A percentile compares a stretch with the other conserved stretches of the same genome.
These are phyloP conservation scores for Clarireedia hainanense DNA, from an alignment of 2,329 filamentous ascomycete species.

Conservation along the genomic window DNA sequence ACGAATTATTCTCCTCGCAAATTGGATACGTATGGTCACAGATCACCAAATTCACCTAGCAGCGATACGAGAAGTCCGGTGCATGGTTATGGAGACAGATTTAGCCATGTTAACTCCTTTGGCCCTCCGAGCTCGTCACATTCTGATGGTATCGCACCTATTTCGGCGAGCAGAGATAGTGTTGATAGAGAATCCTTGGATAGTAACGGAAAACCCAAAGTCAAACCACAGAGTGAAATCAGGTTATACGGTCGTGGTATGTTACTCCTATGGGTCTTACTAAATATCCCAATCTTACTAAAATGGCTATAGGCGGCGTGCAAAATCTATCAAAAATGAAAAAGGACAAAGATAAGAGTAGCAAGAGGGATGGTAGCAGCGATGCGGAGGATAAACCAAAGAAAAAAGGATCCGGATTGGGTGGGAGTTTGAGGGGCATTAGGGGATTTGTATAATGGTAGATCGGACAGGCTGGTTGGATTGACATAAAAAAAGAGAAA, in stretches of 20 bases:
- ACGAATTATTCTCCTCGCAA: background rate
- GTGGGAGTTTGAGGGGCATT: background rate
- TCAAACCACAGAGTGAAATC: slow-evolving; percentile 39
- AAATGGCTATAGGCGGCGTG: background rate
- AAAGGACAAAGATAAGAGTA: slow-evolving; percentile 6
- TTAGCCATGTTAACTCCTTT: background rate
- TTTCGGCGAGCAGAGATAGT: background rate
- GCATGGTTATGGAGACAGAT: slow-evolving; percentile 3
- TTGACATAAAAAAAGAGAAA: too few species aligned
- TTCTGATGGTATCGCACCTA: slow-evolving; percentile 1
- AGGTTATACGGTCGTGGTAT: slow-evolving; percentile 47
- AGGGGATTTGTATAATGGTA: background rate
- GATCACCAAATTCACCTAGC: background rate
- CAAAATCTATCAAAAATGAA: background rate
- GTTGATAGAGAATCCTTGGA: slow-evolving; percentile 26
- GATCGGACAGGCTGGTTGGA: too few species aligned
- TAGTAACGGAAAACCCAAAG: slow-evolving; percentile 35
- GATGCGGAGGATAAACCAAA: slow-evolving; percentile 15
- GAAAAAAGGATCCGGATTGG: background rate
- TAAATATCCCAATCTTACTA: background rate
- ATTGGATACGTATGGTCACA: background rate
- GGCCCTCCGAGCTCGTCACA: background rate
- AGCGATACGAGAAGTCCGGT: background rate
- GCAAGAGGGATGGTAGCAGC: slow-evolving; percentile 6
- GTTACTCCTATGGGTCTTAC: slow-evolving; percentile 17